Conservation (phyloP, 2,329 filamentous ascomycete genomes). For the Dactylellina sp. region DNA sequence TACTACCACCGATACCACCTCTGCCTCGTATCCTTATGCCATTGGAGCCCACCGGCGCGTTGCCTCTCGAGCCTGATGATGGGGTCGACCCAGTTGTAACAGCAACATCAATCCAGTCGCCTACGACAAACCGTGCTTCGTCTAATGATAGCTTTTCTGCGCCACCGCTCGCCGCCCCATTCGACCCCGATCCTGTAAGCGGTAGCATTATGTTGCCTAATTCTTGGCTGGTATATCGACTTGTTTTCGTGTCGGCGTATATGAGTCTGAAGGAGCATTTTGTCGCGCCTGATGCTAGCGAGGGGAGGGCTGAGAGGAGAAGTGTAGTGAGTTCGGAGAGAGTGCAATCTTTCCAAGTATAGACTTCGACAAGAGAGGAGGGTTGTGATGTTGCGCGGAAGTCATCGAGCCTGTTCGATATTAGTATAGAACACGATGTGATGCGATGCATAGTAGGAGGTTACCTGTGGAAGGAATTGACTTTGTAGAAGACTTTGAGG, state of each 20-base stretch:
- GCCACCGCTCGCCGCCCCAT: conserved; percentile 64
- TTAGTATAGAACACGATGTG: conserved; percentile 58
- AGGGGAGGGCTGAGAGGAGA: conserved; percentile 76
- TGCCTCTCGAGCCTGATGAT: conserved; percentile 23
- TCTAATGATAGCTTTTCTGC: conserved; percentile 75
- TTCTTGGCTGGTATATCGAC: conserved; percentile 79
- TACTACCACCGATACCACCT: conserved; percentile 36
- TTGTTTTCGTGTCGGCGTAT: conserved; percentile 76
- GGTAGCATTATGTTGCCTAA: conserved; percentile 75
- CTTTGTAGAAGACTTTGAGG: conserved; percentile 84
- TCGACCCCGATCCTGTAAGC: conserved; percentile 68
- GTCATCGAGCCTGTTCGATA: conserved; percentile 72
- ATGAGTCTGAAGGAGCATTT: conserved; percentile 88
- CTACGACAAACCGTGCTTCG: conserved; percentile 84
- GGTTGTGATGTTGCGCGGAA: conserved; percentile 72
- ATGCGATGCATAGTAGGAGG: conserved; percentile 61
- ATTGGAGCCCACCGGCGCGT: conserved; percentile 21
- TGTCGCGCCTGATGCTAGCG: conserved; percentile 79
- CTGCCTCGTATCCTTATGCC: conserved; percentile 50
- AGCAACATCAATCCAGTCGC: conserved; percentile 87
- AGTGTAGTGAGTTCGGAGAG: conserved; percentile 83
- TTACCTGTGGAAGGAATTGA: conserved; percentile 77
- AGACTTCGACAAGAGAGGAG: conserved; percentile 78
- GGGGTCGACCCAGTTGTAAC: conserved; percentile 48
- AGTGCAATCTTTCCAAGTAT: conserved; percentile 86